These are phyloP conservation scores for Silybum marianum DNA, from an alignment of 129 eudicot species.

Conservation along the genomic window DNA sequence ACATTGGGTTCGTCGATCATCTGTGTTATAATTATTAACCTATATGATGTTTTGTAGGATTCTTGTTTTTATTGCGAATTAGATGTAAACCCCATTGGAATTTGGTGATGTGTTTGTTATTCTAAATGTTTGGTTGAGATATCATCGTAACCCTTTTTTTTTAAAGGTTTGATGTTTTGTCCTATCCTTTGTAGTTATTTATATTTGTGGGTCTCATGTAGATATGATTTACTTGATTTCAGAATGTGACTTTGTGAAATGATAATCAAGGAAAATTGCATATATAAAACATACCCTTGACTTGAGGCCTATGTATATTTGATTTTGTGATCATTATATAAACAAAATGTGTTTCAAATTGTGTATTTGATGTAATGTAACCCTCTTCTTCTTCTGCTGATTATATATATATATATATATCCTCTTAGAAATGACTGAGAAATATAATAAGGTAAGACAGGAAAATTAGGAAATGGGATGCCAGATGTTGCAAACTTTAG, in stretches of 20 bases:
- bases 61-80: not conserved
- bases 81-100: not conserved
- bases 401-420: not conserved
- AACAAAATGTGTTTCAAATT: not conserved
- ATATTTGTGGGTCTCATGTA: conserved; percentile 8
- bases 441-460: not conserved
- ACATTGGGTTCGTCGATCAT: not conserved
- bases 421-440: not conserved
- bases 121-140: not conserved
- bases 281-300: not conserved
- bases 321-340: not conserved
- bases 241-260: not conserved
- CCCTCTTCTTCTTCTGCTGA: conserved; percentile 8
- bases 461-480: not conserved
- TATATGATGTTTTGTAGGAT: not conserved
- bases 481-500: not conserved
- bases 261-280: not conserved
- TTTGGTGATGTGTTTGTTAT: not conserved
- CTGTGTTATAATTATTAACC: not conserved
- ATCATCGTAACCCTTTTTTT: not conserved
- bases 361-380: not conserved
- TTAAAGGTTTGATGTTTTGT: conserved; percentile 9
- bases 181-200: conserved; percentile 2
- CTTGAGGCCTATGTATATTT: not conserved
- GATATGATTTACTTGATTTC: not conserved